Conservation (phyloP, 352 stramenopile species). For the Pythium plurisporium region DNA sequence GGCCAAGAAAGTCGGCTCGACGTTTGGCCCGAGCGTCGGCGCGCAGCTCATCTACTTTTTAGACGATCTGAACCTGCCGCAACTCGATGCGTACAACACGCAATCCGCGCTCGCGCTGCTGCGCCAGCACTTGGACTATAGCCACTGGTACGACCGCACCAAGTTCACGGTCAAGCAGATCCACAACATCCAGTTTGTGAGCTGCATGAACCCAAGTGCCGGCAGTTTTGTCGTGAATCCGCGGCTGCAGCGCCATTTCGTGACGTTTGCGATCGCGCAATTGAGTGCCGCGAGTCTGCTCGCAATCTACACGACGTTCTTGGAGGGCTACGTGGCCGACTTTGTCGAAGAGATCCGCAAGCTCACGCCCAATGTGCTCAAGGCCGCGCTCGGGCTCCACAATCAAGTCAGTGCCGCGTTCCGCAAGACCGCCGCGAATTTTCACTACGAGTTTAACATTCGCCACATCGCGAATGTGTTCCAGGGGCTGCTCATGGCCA, state of each 20-base stretch:
- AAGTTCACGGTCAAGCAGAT: slow-evolving; percentile 94
- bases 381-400: slow-evolving; percentile 89
- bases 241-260: slow-evolving; percentile 93
- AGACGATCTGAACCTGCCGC: slow-evolving; percentile 94
- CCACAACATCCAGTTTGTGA: slow-evolving; percentile 91
- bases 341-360: slow-evolving; percentile 93
- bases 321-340: slow-evolving; percentile 91
- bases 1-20: slow-evolving; percentile 85
- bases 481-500: slow-evolving; percentile 90
- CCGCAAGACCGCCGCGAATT: slow-evolving; percentile 93
- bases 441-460: slow-evolving; percentile 98
- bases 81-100: slow-evolving; percentile 93
- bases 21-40: slow-evolving; percentile 73
- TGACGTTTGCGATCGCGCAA: slow-evolving; percentile 91
- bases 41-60: slow-evolving; percentile 94
- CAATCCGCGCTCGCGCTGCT: slow-evolving; percentile 93
- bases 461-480: slow-evolving; percentile 94
- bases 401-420: slow-evolving; percentile 73
- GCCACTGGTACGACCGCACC: slow-evolving; percentile 91
- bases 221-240: slow-evolving; percentile 93
- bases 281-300: slow-evolving; percentile 85
- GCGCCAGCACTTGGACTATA: slow-evolving; percentile 94
- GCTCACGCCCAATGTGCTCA: slow-evolving; percentile 80
- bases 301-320: slow-evolving; percentile 94
- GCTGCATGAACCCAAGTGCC: slow-evolving; percentile 94